These are phyloP conservation scores for Hagleromyces aurorensis DNA, from an alignment of 805 yeast genomes.

Conservation along the genomic window DNA sequence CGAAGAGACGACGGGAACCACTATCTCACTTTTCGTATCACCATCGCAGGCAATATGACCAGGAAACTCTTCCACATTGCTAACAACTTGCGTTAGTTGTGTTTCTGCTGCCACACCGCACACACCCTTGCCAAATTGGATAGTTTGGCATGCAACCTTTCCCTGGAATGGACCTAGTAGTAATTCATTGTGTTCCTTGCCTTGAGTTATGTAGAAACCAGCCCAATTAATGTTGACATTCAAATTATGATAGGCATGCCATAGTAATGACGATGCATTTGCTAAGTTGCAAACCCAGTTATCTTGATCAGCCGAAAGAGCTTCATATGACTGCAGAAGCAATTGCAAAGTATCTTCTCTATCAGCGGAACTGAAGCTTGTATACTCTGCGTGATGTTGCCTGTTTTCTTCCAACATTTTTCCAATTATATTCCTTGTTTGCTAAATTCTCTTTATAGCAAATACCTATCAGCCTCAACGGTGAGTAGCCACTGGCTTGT, in stretches of 20 bases:
- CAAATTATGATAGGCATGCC: conserved; percentile 77
- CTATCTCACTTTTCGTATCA: conserved; percentile 86
- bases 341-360: conserved; percentile 51
- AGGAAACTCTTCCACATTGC: conserved; percentile 69
- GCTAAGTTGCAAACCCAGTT: conserved; percentile 90
- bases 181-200: conserved; percentile 34
- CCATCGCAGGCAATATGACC: conserved; percentile 98
- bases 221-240: conserved; percentile 73
- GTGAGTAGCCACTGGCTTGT: not conserved
- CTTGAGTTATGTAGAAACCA: conserved; percentile 68
- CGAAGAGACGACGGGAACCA: conserved; percentile 61
- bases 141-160: conserved; percentile 88
- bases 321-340: conserved; percentile 53
- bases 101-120: conserved; percentile 77
- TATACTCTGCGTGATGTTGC: conserved; percentile 66
- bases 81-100: conserved; percentile 61
- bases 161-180: conserved; percentile 93
- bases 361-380: conserved; percentile 39
- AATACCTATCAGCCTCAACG: not conserved
- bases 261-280: conserved; percentile 75
- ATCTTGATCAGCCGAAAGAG: conserved; percentile 50
- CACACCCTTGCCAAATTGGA: conserved; percentile 74
- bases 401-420: not conserved
- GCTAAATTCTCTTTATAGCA: not conserved
- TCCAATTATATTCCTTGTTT: not conserved